Evolutionary conservation across 306 rosid genomes (phyloP).

Genomic region (Gynostemma pentaphyllum): DNA sequence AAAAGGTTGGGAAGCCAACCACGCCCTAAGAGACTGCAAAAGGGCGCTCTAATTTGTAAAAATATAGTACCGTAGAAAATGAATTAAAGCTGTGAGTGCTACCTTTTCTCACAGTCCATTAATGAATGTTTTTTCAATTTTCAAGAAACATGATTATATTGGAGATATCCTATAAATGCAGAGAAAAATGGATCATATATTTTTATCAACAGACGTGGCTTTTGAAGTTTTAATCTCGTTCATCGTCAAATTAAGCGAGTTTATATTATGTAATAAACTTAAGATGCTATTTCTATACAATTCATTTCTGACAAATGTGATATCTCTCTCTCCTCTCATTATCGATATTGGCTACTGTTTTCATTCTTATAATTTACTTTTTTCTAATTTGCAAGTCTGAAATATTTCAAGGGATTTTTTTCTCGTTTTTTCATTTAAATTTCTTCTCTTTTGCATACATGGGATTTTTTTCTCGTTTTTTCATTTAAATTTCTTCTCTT

Average conservation of each 20-base stretch:
- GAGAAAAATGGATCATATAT: neutral
- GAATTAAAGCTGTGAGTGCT: no score
- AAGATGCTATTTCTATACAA: neutral
- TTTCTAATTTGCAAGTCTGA: no score
- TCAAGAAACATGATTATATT: no score
- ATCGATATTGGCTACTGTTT: neutral
- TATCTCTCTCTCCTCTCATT: no score
- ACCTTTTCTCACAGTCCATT: neutral
- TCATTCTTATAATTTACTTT: no score
- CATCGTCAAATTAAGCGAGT: neutral
- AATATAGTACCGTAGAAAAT: no score
- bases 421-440: neutral
- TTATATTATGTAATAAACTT: neutral
- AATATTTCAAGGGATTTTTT: no score
- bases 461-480: neutral
- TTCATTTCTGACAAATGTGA: neutral
- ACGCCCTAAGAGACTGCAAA: no score
- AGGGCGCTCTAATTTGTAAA: no score
- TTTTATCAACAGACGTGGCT: neutral
- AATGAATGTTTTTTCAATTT: no score
- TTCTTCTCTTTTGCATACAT: neutral
- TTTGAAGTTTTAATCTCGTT: neutral
- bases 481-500: neutral
- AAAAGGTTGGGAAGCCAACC: no score
- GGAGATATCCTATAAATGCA: no score